A percentile compares a stretch with the other conserved stretches of the same genome.
These are phyloP conservation scores for Russula sp. DNA, from an alignment of 768 basidiomycete species.

Conservation along the genomic window DNA sequence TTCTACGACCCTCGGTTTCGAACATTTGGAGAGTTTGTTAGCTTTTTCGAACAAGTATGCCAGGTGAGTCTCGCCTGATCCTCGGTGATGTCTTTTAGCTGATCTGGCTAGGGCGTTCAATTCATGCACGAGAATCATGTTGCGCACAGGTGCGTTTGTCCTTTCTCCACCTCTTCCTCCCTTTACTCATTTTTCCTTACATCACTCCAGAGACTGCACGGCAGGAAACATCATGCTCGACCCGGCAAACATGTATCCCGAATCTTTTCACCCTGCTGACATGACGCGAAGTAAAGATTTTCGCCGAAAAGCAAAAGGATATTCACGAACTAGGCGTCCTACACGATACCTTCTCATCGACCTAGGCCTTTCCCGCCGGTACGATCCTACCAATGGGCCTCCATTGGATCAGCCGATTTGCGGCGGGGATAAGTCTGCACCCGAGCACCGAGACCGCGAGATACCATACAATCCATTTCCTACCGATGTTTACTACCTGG, in stretches of 20 bases:
- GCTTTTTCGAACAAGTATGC: constrained; percentile 19
- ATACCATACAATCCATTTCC: constrained; percentile 27
- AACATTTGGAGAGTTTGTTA: constrained; percentile 23
- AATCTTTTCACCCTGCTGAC: constrained; percentile 26
- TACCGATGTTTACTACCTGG: constrained; percentile 31
- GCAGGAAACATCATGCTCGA: constrained; percentile 26
- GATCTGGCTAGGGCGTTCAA: no score
- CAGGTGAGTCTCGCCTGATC: no score
- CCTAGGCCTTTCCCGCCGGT: constrained; percentile 30
- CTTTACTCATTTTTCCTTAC: not conserved
- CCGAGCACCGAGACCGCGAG: constrained; percentile 24
- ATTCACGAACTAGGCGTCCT: constrained; percentile 28
- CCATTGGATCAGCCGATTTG: constrained; percentile 27
- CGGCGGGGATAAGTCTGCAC: constrained; percentile 37
- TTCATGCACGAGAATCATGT: constrained; percentile 22
- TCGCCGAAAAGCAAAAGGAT: constrained; percentile 21
- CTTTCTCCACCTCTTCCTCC: no score
- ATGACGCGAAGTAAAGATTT: constrained; percentile 21
- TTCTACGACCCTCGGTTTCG: no score
- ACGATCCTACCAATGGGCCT: constrained; percentile 22
- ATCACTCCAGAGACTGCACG: not conserved
- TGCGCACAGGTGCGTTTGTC: constrained; percentile 27
- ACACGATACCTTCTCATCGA: constrained; percentile 33
- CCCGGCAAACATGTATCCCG: constrained; percentile 23
- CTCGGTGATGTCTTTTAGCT: no score